phyloP scores from a whole-genome alignment of 192 early-diverging fungal species.

The Backusella psychrophila region DNA sequence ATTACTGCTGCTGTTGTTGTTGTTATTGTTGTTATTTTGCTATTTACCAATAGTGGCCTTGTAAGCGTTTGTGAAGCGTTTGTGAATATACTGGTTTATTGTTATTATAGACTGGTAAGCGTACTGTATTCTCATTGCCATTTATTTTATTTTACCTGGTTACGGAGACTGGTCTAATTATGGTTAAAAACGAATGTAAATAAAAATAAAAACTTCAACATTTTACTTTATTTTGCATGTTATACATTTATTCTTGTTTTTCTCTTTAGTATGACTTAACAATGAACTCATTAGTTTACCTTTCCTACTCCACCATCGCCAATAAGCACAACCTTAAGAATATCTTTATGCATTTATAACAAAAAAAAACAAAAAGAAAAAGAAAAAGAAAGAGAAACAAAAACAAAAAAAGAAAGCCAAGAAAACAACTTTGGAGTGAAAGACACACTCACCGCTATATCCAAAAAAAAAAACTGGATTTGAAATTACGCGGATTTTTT shows the following conservation, averaged over 20 bases:
- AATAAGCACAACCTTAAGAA: slow-evolving; percentile 52
- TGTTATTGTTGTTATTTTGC: background rate
- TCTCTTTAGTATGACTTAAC: background rate
- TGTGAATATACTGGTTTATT: slow-evolving; percentile 77
- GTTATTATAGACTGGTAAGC: background rate
- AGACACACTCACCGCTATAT: background rate
- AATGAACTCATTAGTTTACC: slow-evolving; percentile 27
- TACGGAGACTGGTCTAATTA: slow-evolving; percentile 35
- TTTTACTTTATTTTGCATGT: background rate
- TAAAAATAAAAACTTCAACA: background rate
- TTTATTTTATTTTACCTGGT: slow-evolving; percentile 23
- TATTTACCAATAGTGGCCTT: slow-evolving; percentile 90
- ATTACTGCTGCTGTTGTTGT: no score
- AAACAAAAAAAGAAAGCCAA: background rate
- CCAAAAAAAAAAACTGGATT: no score
- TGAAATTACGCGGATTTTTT: no score
- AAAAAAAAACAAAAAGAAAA: background rate
- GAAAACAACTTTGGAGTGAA: background rate
- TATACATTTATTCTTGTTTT: background rate
- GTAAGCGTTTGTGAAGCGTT: slow-evolving; percentile 91
- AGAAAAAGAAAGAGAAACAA: background rate
- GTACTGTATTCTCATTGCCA: no score
- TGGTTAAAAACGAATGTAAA: background rate
- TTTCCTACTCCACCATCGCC: slow-evolving; percentile 57
- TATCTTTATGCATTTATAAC: slow-evolving; percentile 46